phyloP scores from a whole-genome alignment of 2,329 filamentous ascomycete species.

The Fusarium burgessii region DNA sequence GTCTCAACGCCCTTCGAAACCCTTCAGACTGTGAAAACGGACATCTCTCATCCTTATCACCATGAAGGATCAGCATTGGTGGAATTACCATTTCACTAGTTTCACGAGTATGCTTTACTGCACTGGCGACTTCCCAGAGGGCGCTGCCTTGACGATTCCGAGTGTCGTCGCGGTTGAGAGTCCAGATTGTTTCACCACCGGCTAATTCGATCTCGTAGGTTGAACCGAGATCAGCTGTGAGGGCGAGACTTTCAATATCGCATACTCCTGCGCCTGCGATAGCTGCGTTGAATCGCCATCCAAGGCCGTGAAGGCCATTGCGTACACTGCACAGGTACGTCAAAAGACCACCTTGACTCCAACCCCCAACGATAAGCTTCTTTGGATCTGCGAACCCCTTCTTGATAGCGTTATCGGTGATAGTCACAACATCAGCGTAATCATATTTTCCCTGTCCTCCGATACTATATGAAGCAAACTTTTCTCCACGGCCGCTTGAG shows the following conservation, averaged over 20 bases:
- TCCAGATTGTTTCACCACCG: conserved; percentile 16
- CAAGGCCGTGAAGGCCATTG: conserved; percentile 49
- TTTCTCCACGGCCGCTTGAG: conserved; percentile 48
- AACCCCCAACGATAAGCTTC: conserved; percentile 52
- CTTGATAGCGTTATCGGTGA: conserved; percentile 51
- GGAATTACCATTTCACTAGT: conserved; percentile 7
- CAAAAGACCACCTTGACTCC: conserved; percentile 55
- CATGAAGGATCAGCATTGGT: conserved; percentile 32
- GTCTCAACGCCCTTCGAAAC: conserved; percentile 20
- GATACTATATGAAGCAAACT: conserved; percentile 48
- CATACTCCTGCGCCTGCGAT: conserved; percentile 54
- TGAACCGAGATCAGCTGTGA: conserved; percentile 46
- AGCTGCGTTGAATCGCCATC: conserved; percentile 53
- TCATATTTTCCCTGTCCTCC: conserved; percentile 51
- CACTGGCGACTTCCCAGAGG: conserved; percentile 20
- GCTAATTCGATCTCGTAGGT: conserved; percentile 29
- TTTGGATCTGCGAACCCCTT: conserved; percentile 48
- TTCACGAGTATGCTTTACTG: conserved; percentile 5
- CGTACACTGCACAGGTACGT: conserved; percentile 53
- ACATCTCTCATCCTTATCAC: conserved; percentile 25
- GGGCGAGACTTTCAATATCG: conserved; percentile 51
- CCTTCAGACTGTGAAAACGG: conserved; percentile 29
- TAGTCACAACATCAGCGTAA: conserved; percentile 52
- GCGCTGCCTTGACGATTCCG: conserved; percentile 30
- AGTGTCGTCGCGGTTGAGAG: conserved; percentile 7